These are phyloP conservation scores for Apiospora koreana DNA, from an alignment of 2,329 filamentous ascomycete species.

Conservation along the genomic window DNA sequence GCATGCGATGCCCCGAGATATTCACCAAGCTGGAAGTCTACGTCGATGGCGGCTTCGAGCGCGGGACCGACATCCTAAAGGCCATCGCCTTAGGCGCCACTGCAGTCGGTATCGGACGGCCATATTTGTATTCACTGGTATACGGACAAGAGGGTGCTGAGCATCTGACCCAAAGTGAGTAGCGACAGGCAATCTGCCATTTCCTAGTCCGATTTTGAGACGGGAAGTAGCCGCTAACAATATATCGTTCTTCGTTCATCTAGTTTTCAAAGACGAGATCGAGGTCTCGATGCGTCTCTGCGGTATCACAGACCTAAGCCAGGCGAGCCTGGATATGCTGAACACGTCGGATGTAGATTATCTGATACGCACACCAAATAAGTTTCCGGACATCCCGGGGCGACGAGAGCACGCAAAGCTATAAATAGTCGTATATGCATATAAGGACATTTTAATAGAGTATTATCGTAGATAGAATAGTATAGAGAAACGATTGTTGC, in stretches of 20 bases:
- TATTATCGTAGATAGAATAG: no score
- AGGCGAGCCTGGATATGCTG: conserved; percentile 44
- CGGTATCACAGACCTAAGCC: conserved; percentile 44
- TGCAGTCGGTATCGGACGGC: conserved; percentile 54
- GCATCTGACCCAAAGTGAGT: conserved; percentile 56
- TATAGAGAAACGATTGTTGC: no score
- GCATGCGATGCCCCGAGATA: conserved; percentile 47
- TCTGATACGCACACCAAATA: conserved; percentile 36
- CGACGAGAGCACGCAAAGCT: conserved; percentile 8
- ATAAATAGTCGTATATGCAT: not conserved
- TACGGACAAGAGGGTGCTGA: conserved; percentile 57
- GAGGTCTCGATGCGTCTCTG: conserved; percentile 48
- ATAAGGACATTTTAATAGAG: no score
- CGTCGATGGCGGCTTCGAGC: conserved; percentile 53
- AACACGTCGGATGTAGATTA: conserved; percentile 52
- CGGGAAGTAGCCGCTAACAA: not conserved
- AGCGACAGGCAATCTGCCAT: not conserved
- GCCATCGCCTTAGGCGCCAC: conserved; percentile 53
- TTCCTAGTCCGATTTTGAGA: not conserved
- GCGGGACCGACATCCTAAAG: conserved; percentile 57
- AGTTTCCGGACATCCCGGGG: conserved; percentile 12
- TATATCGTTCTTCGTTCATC: no score
- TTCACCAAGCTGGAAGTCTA: conserved; percentile 52
- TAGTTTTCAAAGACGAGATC: conserved; percentile 38
- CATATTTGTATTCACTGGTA: conserved; percentile 45